Percentiles rank a stretch among this genome's conserved stretches.
These are phyloP conservation scores for Macadamia tetraphylla DNA, from an alignment of 164 flowering plant genomes.

Conservation along the genomic window DNA sequence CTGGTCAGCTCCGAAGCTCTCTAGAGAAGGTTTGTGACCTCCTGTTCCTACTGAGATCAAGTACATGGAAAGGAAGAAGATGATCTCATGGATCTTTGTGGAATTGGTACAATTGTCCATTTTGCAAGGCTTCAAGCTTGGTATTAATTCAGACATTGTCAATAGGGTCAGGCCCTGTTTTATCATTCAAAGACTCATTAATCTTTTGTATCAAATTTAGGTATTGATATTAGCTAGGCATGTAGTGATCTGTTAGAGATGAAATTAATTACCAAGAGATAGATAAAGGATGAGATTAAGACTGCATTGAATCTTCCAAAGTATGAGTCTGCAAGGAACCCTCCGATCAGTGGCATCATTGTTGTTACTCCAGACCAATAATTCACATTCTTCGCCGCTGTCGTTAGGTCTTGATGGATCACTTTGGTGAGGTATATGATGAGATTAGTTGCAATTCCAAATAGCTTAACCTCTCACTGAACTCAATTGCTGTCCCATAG, in stretches of 20 bases:
- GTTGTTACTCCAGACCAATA: slow-evolving; percentile 75
- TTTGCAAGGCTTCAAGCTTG: slow-evolving; percentile 50
- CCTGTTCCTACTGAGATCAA: slow-evolving; percentile 84
- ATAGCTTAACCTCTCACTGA: slow-evolving; percentile 59
- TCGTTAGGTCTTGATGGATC: slow-evolving; percentile 50
- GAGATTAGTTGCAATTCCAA: slow-evolving; percentile 55
- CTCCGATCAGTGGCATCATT: slow-evolving; percentile 78
- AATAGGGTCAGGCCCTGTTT: slow-evolving; percentile 73
- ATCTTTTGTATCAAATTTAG: no score
- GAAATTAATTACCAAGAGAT: slow-evolving; percentile 52
- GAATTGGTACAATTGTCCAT: slow-evolving; percentile 29
- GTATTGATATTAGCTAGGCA: neutral
- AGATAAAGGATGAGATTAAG: slow-evolving; percentile 50
- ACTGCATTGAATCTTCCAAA: slow-evolving; percentile 65
- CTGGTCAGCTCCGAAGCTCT: slow-evolving; percentile 98
- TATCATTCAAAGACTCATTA: neutral
- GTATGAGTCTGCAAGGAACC: slow-evolving; percentile 84
- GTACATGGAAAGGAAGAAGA: slow-evolving; percentile 74
- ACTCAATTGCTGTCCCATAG: slow-evolving; percentile 50
- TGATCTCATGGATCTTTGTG: slow-evolving; percentile 45
- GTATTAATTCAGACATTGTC: slow-evolving; percentile 53
- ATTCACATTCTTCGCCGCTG: slow-evolving; percentile 57
- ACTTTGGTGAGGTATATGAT: slow-evolving; percentile 55
- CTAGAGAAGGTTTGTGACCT: slow-evolving; percentile 84
- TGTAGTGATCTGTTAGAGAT: neutral